These are phyloP conservation scores for Fomitopsis pulvina DNA, from an alignment of 768 basidiomycete species.

Conservation along the genomic window DNA sequence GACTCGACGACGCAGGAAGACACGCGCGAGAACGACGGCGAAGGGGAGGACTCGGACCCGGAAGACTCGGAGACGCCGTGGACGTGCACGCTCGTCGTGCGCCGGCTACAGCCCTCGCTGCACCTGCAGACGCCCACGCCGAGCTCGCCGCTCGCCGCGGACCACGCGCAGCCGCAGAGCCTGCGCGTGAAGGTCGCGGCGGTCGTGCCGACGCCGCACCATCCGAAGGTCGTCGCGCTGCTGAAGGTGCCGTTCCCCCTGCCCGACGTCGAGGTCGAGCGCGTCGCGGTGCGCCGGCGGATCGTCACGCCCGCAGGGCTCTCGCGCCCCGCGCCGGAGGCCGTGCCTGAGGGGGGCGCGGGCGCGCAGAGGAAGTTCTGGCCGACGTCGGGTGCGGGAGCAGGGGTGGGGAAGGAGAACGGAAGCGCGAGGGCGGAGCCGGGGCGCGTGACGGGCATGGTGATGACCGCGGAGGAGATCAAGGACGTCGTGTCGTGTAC, in stretches of 20 bases:
- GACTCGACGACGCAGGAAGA: conserved; percentile 2
- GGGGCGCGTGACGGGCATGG: conserved; percentile 35
- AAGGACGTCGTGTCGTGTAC: conserved; percentile 89
- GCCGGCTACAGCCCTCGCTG: conserved; percentile 28
- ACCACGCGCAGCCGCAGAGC: not conserved
- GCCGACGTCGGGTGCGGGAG: conserved; percentile 4
- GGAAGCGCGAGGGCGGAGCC: conserved; percentile 4
- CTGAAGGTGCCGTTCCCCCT: conserved; percentile 88
- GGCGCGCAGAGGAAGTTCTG: conserved; percentile 18
- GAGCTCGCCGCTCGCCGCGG: conserved; percentile 3
- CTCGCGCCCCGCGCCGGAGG: conserved; percentile 19
- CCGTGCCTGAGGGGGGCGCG: conserved; percentile 8
- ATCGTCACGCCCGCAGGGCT: conserved; percentile 30
- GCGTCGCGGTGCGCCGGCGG: conserved; percentile 46
- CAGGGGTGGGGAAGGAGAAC: conserved; percentile 5
- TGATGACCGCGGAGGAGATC: conserved; percentile 84
- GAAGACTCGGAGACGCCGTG: conserved; percentile 97
- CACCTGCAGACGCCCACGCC: conserved; percentile 8
- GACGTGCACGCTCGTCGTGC: conserved; percentile 78
- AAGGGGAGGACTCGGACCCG: conserved; percentile 82
- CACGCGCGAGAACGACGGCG: conserved; percentile 29
- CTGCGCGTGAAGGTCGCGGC: conserved; percentile 68
- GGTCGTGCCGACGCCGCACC: conserved; percentile 88
- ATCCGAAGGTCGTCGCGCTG: conserved; percentile 90
- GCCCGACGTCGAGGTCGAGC: conserved; percentile 72